These are phyloP conservation scores for Hypoxylon fragiforme DNA, from an alignment of 495 filamentous ascomycete genomes.

Conservation along the genomic window DNA sequence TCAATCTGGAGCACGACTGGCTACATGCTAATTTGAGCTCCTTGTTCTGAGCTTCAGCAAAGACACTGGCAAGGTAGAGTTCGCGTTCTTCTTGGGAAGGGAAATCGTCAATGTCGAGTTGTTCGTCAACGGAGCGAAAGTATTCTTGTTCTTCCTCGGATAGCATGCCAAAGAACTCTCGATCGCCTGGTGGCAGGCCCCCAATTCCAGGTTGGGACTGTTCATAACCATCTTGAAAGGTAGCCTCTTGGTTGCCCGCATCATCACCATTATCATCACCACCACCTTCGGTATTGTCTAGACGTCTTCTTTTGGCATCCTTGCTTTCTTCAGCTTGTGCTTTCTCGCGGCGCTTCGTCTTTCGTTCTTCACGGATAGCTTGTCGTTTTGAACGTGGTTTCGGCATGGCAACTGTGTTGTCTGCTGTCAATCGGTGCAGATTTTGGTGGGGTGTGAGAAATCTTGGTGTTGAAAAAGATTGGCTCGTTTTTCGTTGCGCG, in stretches of 20 bases:
- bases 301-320: conserved; percentile 45
- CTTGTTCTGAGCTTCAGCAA: conserved; percentile 82
- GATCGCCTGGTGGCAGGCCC: conserved; percentile 40
- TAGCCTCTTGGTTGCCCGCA: conserved; percentile 35
- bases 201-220: conserved; percentile 12
- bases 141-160: conserved; percentile 91
- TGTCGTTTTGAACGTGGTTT: conserved; percentile 47
- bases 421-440: not conserved
- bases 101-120: conserved; percentile 89
- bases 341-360: conserved; percentile 45
- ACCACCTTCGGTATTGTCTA: conserved; percentile 25
- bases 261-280: conserved; percentile 16
- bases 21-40: conserved; percentile 94
- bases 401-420: conserved; percentile 25
- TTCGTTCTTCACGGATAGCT: conserved; percentile 51
- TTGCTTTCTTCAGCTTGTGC: conserved; percentile 36
- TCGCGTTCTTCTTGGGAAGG: conserved; percentile 71
- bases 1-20: conserved; percentile 89
- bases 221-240: conserved; percentile 31
- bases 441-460: not conserved
- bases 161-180: conserved; percentile 85
- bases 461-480: not conserved
- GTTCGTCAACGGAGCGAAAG: conserved; percentile 83
- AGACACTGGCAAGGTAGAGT: conserved; percentile 84
- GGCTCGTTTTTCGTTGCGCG: not conserved